Percentiles rank a stretch among this genome's conserved stretches.
phyloP scores from a whole-genome alignment of 345 rosid genomes.

The Hirschfeldia incana region DNA sequence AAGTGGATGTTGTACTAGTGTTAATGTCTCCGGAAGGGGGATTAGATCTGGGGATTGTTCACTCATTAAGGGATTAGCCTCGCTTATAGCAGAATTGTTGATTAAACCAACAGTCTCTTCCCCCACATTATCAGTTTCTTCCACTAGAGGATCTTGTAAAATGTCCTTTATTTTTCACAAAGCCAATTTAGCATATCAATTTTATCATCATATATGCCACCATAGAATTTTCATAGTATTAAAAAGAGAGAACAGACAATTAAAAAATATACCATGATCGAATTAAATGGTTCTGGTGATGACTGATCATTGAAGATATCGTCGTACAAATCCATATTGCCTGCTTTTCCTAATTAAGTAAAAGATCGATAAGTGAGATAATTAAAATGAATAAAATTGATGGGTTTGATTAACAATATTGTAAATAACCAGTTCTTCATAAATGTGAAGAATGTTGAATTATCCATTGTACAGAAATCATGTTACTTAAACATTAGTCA shows the following conservation, averaged over 20 bases:
- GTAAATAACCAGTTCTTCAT: background rate
- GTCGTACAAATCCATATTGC: background rate
- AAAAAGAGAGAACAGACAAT: background rate
- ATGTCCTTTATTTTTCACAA: constrained; percentile 3
- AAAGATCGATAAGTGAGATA: background rate
- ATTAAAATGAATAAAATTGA: background rate
- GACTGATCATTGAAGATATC: background rate
- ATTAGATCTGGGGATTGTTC: background rate
- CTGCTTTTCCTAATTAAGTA: background rate
- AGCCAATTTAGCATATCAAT: background rate
- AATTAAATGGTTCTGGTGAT: background rate
- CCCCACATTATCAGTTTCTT: background rate
- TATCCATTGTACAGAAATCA: background rate
- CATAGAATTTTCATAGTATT: background rate
- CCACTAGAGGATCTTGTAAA: background rate
- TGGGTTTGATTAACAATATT: background rate
- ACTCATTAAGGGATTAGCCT: background rate
- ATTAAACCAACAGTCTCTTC: background rate
- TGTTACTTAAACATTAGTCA: background rate
- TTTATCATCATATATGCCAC: background rate
- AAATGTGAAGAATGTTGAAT: background rate
- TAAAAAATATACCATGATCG: background rate
- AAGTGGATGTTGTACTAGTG: background rate
- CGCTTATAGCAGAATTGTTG: background rate
- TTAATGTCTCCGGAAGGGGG: constrained; percentile 10